Conservation (phyloP, 805 yeast genomes). For the Lipomyces orientalis region DNA sequence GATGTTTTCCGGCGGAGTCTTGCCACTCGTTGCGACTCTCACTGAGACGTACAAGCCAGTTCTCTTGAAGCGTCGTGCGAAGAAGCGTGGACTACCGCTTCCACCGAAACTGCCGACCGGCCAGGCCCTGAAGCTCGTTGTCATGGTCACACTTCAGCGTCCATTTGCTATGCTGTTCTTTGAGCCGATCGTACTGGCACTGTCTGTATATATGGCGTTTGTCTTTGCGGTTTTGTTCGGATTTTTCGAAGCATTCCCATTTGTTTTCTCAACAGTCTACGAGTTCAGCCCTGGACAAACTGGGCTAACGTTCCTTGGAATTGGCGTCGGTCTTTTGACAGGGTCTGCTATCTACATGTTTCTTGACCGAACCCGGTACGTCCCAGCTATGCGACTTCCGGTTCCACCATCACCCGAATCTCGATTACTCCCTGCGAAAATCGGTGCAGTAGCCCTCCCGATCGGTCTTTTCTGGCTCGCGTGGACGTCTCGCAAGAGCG, state of each 20-base stretch:
- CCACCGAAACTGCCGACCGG: constrained; percentile 35
- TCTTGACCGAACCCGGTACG: constrained; percentile 28
- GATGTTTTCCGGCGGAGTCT: constrained; percentile 63
- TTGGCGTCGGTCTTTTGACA: constrained; percentile 61
- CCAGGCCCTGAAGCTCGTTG: constrained; percentile 53
- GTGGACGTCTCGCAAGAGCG: constrained; percentile 66
- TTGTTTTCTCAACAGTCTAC: constrained; percentile 55
- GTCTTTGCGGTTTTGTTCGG: constrained; percentile 60
- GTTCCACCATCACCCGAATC: constrained; percentile 49
- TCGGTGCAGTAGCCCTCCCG: constrained; percentile 72
- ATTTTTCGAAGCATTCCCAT: constrained; percentile 63
- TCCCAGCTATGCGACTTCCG: constrained; percentile 19
- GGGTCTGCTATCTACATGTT: constrained; percentile 27
- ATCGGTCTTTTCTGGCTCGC: constrained; percentile 79
- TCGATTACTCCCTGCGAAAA: constrained; percentile 49
- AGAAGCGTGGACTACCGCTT: constrained; percentile 56
- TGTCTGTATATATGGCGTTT: constrained; percentile 63
- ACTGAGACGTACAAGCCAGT: constrained; percentile 79
- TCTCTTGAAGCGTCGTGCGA: constrained; percentile 64
- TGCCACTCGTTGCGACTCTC: constrained; percentile 54
- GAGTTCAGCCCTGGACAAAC: constrained; percentile 55
- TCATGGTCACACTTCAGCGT: constrained; percentile 59
- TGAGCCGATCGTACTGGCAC: constrained; percentile 70
- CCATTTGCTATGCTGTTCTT: constrained; percentile 71
- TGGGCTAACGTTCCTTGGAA: constrained; percentile 63